A percentile compares a stretch with the other conserved stretches of the same genome.
phyloP scores from a whole-genome alignment of 495 filamentous ascomycete genomes.

The Entonaema liquescens region DNA sequence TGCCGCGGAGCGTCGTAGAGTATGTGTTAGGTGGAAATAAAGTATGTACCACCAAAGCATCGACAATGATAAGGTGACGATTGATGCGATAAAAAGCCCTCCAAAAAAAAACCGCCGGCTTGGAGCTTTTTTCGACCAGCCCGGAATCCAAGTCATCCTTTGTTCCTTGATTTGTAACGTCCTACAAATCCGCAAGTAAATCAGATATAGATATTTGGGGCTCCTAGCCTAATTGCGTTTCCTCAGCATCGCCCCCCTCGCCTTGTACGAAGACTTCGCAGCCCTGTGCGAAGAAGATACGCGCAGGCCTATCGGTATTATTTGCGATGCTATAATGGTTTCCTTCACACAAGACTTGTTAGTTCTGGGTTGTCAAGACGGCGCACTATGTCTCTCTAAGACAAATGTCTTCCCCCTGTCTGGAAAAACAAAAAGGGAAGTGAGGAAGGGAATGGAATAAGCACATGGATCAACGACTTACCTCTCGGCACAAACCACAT shows the following conservation, averaged over 20 bases:
- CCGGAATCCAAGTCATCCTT: neutral
- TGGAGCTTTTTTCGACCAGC: neutral
- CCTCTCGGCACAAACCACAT: constrained; percentile 95
- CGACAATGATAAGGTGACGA: too few relatives aligned
- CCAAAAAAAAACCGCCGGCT: neutral
- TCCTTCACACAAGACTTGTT: constrained; percentile 56
- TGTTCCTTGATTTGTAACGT: neutral
- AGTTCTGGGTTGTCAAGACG: constrained; percentile 7
- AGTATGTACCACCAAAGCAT: neutral
- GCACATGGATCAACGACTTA: too few relatives aligned
- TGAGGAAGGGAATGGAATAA: too few relatives aligned
- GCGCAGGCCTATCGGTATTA: constrained; percentile 68
- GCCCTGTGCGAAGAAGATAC: constrained; percentile 87
- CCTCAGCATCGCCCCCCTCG: constrained; percentile 13
- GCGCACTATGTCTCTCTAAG: neutral
- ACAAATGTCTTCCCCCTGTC: too few relatives aligned
- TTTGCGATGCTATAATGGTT: constrained; percentile 88
- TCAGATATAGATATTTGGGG: neutral
- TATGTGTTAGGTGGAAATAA: neutral
- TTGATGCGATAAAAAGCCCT: neutral
- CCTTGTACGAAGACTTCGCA: constrained; percentile 60
- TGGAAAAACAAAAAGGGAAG: too few relatives aligned
- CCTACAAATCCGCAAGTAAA: neutral
- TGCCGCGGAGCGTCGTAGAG: neutral
- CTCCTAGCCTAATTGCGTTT: constrained; percentile 10